A percentile compares a stretch with the other conserved stretches of the same genome.
Evolutionary conservation across 345 rosid species (phyloP).

Genomic region (Rhodamnia rubescens): DNA sequence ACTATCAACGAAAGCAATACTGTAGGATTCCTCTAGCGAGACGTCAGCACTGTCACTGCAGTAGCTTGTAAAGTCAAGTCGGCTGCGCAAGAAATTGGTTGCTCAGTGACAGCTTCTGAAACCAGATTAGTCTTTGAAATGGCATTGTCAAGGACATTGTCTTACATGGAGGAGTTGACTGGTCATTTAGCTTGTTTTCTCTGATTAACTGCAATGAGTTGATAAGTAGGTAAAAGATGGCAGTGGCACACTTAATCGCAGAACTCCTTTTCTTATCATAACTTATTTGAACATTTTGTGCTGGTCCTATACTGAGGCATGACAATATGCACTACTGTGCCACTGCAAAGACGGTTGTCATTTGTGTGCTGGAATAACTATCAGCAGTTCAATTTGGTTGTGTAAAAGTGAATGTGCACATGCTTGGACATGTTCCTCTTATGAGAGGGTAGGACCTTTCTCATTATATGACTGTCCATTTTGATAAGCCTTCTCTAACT

Average conservation of each 20-base stretch:
- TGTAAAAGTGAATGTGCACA: background rate
- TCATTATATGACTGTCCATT: background rate
- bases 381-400: background rate
- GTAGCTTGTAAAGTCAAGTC: background rate
- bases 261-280: background rate
- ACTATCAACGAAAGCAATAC: background rate
- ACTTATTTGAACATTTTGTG: background rate
- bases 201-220: background rate
- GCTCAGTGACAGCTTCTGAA: background rate
- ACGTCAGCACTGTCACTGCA: background rate
- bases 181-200: background rate
- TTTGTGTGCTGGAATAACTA: background rate
- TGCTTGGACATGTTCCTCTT: background rate
- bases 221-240: background rate
- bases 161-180: background rate
- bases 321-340: background rate
- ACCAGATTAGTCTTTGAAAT: background rate
- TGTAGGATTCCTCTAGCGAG: background rate
- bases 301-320: background rate
- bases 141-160: background rate
- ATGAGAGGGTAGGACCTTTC: background rate
- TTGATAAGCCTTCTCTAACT: background rate
- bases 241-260: background rate
- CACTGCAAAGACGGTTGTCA: background rate
- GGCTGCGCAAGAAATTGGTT: background rate